These are phyloP conservation scores for Dalbergia cochinchinensis DNA, from an alignment of 306 rosid genomes.

Conservation along the genomic window DNA sequence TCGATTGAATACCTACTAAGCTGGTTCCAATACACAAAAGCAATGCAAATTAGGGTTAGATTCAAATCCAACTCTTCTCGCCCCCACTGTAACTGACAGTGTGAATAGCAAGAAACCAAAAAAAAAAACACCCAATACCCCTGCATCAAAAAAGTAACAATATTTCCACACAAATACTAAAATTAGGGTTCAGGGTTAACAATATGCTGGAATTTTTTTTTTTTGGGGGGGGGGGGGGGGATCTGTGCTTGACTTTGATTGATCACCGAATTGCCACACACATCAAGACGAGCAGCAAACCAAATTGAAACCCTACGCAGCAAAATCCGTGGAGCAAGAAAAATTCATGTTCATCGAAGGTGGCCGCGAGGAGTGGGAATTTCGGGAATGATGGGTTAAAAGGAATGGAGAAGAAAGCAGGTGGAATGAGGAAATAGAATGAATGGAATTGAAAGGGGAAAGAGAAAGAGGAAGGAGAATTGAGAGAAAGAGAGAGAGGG, in stretches of 20 bases:
- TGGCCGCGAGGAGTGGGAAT: background rate
- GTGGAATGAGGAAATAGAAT: background rate
- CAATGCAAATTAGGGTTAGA: slow-evolving; percentile 34
- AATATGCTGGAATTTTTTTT: slow-evolving; percentile 4
- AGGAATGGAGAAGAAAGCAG: background rate
- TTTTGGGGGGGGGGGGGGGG: too few relatives aligned
- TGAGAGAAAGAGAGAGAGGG: background rate
- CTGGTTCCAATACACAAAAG: slow-evolving; percentile 27
- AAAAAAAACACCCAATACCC: slow-evolving; percentile 1
- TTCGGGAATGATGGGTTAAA: background rate
- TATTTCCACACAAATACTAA: background rate
- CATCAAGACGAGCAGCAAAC: background rate
- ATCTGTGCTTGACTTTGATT: background rate
- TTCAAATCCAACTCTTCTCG: slow-evolving; percentile 13
- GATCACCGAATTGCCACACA: slow-evolving; percentile 19
- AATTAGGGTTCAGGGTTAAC: slow-evolving; percentile 16
- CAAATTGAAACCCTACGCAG: background rate
- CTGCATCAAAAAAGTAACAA: background rate
- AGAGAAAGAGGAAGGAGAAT: background rate
- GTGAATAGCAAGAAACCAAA: background rate
- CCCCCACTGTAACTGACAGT: slow-evolving; percentile 44
- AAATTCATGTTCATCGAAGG: background rate
- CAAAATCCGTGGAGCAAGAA: background rate
- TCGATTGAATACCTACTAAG: slow-evolving; percentile 2
- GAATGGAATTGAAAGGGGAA: background rate